These are phyloP conservation scores for Fusarium hostae DNA, from an alignment of 2,329 filamentous ascomycete species.

Conservation along the genomic window DNA sequence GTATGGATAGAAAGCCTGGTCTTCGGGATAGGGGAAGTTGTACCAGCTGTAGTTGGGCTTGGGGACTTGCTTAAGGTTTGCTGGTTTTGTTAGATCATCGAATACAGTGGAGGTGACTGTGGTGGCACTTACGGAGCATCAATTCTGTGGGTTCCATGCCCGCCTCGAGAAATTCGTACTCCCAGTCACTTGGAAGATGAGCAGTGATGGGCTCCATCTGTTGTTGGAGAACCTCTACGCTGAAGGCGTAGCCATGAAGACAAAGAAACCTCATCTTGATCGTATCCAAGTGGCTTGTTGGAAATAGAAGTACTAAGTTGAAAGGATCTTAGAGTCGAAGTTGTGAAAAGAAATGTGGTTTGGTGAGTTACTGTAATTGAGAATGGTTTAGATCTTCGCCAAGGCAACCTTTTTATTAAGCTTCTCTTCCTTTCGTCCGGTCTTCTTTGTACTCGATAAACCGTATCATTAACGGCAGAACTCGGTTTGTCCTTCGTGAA, in stretches of 20 bases:
- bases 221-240: neutral
- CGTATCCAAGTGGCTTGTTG: accelerated
- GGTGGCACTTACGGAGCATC: neutral
- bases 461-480: accelerated
- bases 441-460: accelerated
- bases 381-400: no score
- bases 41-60: neutral
- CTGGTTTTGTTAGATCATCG: neutral
- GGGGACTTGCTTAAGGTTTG: neutral
- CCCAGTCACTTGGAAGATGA: neutral
- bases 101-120: accelerated
- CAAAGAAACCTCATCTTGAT: neutral
- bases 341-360: neutral
- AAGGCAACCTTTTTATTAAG: neutral
- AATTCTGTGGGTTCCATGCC: neutral
- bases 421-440: neutral
- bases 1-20: no score
- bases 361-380: neutral
- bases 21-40: neutral
- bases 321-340: no score
- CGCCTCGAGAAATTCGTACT: neutral
- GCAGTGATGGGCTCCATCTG: neutral
- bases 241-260: neutral
- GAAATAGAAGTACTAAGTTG: no score
- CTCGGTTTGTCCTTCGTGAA: accelerated